Evolutionary conservation across 2,329 filamentous ascomycete genomes (phyloP), one percentile per base, ranked within the genome.

Genomic region (Colletotrichum filicis): DNA sequence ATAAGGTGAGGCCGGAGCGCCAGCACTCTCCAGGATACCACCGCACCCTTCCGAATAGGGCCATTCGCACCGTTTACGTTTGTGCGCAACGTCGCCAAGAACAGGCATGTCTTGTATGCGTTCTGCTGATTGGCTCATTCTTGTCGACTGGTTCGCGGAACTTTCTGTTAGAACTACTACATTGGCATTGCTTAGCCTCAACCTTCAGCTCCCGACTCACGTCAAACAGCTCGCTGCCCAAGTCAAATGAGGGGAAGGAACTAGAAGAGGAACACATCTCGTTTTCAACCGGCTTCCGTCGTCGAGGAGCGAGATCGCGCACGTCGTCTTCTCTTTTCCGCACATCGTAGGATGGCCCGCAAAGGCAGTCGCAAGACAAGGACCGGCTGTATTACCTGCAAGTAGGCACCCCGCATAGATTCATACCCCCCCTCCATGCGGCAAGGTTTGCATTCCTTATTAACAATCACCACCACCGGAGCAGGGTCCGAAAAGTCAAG

Each of bases 351-450:
- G 7, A 72, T 72, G 69, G 58, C 52, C 8, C 80, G 80, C 16
- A 85, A 85, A 76, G 84, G 84, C 9, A 85, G 80, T 37, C 82
- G 81, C 76, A 86, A 86, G 74, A 84, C 86, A 32, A 81, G 83
- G 55, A 86, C 85, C 2, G 87, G 87, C 7, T 89, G 87, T 78
- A 80, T 87, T 60, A 89, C 87, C 56, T 89, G 87, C 86, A 89
- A 88, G 87, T 87, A 76, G 74, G 87, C 42, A 32, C 52, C 30
- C 5, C 16, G 19, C 19, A 19, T 2, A 19, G 32, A 56, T n/a
- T n/a, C 8, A 42, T 22, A 14, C 8, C n/a, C 12, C 24, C 14
- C 14, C 19, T 35, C 32, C 32, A 35, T 35, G 32, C 14, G 8
- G 32, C 22, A 5, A 5, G 16, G 16, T 16, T 9, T 2, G 1